A percentile compares a stretch with the other conserved stretches of the same genome.
Conservation (phyloP, 768 basidiomycete species). For the Boletus tomentosulus region DNA sequence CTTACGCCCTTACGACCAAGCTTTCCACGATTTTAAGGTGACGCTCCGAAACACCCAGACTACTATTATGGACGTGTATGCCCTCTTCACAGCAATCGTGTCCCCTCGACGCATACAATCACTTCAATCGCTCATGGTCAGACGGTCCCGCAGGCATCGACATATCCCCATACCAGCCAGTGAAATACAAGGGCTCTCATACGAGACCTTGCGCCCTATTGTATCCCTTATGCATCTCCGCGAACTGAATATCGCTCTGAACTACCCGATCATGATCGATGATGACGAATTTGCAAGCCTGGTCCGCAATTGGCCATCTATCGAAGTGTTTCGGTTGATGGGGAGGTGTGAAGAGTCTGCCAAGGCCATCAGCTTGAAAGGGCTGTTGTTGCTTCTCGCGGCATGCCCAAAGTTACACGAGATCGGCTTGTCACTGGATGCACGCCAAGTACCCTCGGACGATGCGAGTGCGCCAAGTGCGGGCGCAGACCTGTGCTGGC, state of each 20-base stretch:
- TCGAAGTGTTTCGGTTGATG: not conserved
- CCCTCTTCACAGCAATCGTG: not conserved
- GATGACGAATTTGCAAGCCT: constrained; percentile 2
- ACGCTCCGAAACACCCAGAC: not conserved
- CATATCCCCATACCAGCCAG: not conserved
- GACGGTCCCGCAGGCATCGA: not conserved
- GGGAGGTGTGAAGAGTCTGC: not conserved
- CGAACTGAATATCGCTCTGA: not conserved
- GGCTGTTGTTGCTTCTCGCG: not conserved
- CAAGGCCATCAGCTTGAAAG: not conserved
- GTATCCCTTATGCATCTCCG: constrained; percentile 3
- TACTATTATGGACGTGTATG: not conserved
- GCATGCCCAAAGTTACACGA: not conserved
- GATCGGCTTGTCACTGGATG: not conserved
- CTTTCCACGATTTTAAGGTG: not conserved
- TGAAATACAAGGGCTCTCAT: not conserved
- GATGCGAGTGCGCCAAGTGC: not conserved
- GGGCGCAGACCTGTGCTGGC: not conserved
- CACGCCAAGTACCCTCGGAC: not conserved
- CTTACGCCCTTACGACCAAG: not conserved
- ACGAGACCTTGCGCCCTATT: not conserved
- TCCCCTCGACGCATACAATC: not conserved
- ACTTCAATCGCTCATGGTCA: not conserved
- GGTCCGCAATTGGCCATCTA: not conserved
- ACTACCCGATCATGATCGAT: not conserved